These are phyloP conservation scores for Fusarium foetens DNA, from an alignment of 2,329 filamentous ascomycete genomes.

Conservation along the genomic window DNA sequence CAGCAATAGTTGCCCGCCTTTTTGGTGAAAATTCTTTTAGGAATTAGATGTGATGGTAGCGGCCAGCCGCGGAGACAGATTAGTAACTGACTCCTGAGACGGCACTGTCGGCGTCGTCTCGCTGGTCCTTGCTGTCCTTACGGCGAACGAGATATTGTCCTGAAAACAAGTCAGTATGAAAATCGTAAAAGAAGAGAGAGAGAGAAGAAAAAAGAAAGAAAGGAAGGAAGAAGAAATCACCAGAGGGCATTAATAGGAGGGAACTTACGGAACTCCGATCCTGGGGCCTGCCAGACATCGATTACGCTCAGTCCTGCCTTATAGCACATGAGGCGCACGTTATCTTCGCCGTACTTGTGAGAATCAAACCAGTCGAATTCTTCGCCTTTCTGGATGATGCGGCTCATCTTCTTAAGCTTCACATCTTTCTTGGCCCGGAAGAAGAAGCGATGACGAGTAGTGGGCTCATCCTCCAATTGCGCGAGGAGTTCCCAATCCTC, in stretches of 20 bases:
- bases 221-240: background rate
- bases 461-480: slow-evolving; percentile 49
- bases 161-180: slow-evolving; percentile 39
- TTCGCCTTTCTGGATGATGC: slow-evolving; percentile 46
- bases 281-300: slow-evolving; percentile 50
- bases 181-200: slow-evolving; percentile 12
- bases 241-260: background rate
- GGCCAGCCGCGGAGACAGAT: slow-evolving; percentile 14
- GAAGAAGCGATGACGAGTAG: slow-evolving; percentile 54
- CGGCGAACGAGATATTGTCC: slow-evolving; percentile 53
- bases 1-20: slow-evolving; percentile 44
- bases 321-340: slow-evolving; percentile 53
- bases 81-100: slow-evolving; percentile 47
- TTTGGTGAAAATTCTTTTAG: slow-evolving; percentile 38
- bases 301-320: slow-evolving; percentile 52
- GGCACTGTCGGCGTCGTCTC: slow-evolving; percentile 53
- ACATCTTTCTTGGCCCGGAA: slow-evolving; percentile 52
- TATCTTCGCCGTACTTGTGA: slow-evolving; percentile 53
- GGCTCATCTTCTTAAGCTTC: slow-evolving; percentile 37
- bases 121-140: slow-evolving; percentile 44
- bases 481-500: slow-evolving; percentile 54
- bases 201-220: background rate
- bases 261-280: slow-evolving; percentile 53
- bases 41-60: slow-evolving; percentile 21
- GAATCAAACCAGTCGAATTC: slow-evolving; percentile 58